These are phyloP conservation scores for Geotrichum histeridarum DNA, from an alignment of 1,139 yeast species.

Conservation along the genomic window DNA sequence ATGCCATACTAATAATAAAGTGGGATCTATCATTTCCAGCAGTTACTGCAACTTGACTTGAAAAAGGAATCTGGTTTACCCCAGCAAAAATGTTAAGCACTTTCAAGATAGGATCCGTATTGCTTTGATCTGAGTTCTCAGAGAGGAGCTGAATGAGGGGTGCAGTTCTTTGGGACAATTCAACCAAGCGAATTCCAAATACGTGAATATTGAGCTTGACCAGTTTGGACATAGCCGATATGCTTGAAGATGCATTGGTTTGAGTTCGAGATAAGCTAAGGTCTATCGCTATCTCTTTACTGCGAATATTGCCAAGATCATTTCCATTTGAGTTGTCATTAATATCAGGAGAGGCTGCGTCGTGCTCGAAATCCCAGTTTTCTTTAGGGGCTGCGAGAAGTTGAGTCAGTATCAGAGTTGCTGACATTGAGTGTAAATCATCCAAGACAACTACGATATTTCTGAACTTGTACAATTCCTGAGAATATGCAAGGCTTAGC, in stretches of 20 bases:
- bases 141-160: conserved; percentile 61
- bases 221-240: conserved; percentile 22
- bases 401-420: conserved; percentile 36
- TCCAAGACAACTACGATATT: conserved; percentile 23
- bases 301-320: no score
- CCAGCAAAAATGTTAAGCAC: conserved; percentile 53
- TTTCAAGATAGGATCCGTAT: conserved; percentile 47
- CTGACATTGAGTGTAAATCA: conserved; percentile 30
- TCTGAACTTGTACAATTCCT: conserved; percentile 19
- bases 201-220: conserved; percentile 37
- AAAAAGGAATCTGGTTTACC: conserved; percentile 46
- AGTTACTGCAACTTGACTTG: conserved; percentile 51
- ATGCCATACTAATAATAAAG: conserved; percentile 25
- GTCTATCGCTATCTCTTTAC: no score
- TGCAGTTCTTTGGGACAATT: conserved; percentile 61
- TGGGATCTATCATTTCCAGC: conserved; percentile 41
- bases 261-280: conserved; percentile 22
- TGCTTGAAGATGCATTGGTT: conserved; percentile 23
- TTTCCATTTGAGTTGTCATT: conserved; percentile 1
- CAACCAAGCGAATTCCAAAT: conserved; percentile 54
- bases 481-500: conserved; percentile 13
- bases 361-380: background rate
- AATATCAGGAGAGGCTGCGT: background rate
- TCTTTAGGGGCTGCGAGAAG: conserved; percentile 21
- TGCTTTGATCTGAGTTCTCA: conserved; percentile 34